phyloP scores from a whole-genome alignment of 192 early-diverging fungal genomes.

The Cladochytrium replicatum region DNA sequence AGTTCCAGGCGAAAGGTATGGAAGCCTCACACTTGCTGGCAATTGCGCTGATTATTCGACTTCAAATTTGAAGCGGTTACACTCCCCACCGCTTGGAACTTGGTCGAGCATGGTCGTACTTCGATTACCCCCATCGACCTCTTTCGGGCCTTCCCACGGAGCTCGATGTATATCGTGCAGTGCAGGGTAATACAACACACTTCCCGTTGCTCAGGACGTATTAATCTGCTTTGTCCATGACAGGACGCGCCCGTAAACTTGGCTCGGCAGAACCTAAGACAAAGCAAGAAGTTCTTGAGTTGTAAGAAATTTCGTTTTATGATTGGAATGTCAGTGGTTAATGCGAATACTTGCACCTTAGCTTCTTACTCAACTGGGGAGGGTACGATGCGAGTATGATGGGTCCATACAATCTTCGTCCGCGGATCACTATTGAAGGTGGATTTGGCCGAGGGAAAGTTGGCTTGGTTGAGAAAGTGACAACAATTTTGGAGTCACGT shows the following conservation, averaged over 20 bases:
- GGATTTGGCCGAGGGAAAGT: slow-evolving; percentile 33
- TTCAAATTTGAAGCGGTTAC: no score
- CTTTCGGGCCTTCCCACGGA: slow-evolving; percentile 39
- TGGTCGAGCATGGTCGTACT: slow-evolving; percentile 11
- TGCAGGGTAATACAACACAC: slow-evolving; percentile 11
- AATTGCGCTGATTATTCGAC: no score
- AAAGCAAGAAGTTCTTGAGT: slow-evolving; percentile 22
- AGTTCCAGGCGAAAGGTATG: background rate
- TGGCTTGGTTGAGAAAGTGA: slow-evolving; percentile 38
- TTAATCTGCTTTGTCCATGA: background rate
- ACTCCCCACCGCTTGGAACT: no score
- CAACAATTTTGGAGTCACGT: slow-evolving; percentile 16
- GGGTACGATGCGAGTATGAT: slow-evolving; percentile 29
- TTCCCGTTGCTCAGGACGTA: background rate
- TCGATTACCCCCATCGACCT: slow-evolving; percentile 42
- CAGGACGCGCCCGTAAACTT: slow-evolving; percentile 11
- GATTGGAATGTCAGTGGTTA: slow-evolving; percentile 8
- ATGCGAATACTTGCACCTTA: slow-evolving; percentile 5
- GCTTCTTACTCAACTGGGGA: slow-evolving; percentile 35
- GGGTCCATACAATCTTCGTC: slow-evolving; percentile 11
- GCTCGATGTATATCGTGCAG: slow-evolving; percentile 29
- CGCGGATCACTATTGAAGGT: slow-evolving; percentile 12
- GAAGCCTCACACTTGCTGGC: background rate
- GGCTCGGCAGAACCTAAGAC: slow-evolving; percentile 1
- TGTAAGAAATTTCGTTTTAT: slow-evolving; percentile 5